Conservation (phyloP, 208 protist species). For the Naegleria lovaniensis region DNA sequence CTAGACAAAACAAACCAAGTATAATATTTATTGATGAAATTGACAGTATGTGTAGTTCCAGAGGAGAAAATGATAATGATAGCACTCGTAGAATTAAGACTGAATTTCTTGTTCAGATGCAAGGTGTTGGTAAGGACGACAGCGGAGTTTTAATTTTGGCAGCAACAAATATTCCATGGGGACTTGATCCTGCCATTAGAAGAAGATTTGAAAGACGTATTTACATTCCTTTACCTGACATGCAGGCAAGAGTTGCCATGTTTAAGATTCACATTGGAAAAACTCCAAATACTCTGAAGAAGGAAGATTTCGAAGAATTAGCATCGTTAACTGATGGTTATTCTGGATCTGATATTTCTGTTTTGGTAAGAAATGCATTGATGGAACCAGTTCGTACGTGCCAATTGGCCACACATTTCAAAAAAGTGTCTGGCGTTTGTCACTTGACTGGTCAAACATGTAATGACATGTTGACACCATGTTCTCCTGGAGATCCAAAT, state of each 20-base stretch:
- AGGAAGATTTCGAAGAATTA: constrained; percentile 77
- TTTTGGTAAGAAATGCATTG: constrained; percentile 89
- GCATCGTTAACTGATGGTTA: constrained; percentile 79
- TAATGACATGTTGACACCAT: constrained; percentile 76
- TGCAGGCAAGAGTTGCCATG: constrained; percentile 63
- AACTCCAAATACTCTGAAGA: constrained; percentile 71
- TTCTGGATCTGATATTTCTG: constrained; percentile 91
- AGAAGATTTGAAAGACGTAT: constrained; percentile 76
- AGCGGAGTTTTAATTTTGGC: constrained; percentile 59
- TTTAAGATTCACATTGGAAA: constrained; percentile 92
- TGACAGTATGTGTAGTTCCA: constrained; percentile 73
- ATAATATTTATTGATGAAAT: constrained; percentile 99
- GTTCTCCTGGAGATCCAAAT: constrained; percentile 81
- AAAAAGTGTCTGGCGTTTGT: constrained; percentile 68
- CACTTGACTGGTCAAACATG: constrained; percentile 61
- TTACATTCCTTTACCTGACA: constrained; percentile 79
- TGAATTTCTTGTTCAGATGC: constrained; percentile 88
- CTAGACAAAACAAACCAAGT: constrained; percentile 76
- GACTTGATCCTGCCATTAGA: constrained; percentile 63
- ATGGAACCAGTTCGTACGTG: constrained; percentile 94
- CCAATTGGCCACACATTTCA: constrained; percentile 95
- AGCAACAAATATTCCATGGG: constrained; percentile 71
- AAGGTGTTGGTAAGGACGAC: constrained; percentile 45
- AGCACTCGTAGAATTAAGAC: constrained; percentile 78
- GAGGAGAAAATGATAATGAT: constrained; percentile 68